Conservation (phyloP, 2,329 filamentous ascomycete species). For the Colletotrichum tanaceti region DNA sequence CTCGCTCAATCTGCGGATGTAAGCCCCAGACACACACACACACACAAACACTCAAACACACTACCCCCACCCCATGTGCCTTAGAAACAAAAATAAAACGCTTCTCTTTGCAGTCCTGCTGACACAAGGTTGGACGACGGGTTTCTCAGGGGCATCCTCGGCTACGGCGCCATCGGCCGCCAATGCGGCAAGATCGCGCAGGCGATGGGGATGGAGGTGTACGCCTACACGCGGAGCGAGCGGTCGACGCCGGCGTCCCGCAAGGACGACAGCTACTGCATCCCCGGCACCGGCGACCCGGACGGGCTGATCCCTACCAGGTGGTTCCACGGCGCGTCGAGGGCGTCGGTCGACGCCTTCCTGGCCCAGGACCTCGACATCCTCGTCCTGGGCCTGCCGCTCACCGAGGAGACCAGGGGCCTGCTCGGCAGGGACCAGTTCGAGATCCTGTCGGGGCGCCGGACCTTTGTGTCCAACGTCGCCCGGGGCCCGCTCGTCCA, state of each 20-base stretch:
- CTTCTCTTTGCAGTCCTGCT: background rate
- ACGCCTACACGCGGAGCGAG: slow-evolving; percentile 74
- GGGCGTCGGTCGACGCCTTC: slow-evolving; percentile 53
- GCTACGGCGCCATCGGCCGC: slow-evolving; percentile 60
- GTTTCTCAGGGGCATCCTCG: slow-evolving; percentile 52
- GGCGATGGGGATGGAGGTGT: slow-evolving; percentile 73
- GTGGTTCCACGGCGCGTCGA: slow-evolving; percentile 55
- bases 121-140: background rate
- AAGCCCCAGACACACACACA: no score
- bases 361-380: slow-evolving; percentile 57
- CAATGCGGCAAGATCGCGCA: slow-evolving; percentile 60
- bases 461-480: slow-evolving; percentile 74
- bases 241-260: slow-evolving; percentile 69
- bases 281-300: slow-evolving; percentile 69
- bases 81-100: no score
- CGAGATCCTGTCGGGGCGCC: slow-evolving; percentile 52
- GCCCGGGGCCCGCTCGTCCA: slow-evolving; percentile 63
- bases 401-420: slow-evolving; percentile 52
- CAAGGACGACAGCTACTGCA: slow-evolving; percentile 68
- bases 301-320: slow-evolving; percentile 54
- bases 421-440: slow-evolving; percentile 60
- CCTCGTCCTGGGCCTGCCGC: slow-evolving; percentile 56
- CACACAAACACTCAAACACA: no score
- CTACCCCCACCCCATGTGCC: no score
- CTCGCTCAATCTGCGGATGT: slow-evolving; percentile 52